Evolutionary conservation across 192 early-diverging fungal genomes (phyloP), one percentile per base, ranked within the genome.

Genomic region (Entomortierella beljakovae): DNA sequence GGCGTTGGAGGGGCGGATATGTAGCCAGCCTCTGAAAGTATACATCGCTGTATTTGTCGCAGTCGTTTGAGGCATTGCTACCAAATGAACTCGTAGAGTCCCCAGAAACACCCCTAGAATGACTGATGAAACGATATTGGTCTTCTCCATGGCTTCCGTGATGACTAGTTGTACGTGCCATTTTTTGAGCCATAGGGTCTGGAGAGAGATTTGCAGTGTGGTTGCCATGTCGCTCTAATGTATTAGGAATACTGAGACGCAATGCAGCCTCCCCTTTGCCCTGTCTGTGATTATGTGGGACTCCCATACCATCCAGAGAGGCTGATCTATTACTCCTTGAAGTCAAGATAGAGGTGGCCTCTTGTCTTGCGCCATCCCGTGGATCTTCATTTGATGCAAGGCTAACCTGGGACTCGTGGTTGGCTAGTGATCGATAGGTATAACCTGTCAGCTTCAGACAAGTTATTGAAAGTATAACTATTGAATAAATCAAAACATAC

Each of bases 21-120:
- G 53, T 61, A 10, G 70, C 75, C n/a, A 85, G 43, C 40, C 67
- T 64, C 35, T 68, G 71, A 38, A 85, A 85, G 70, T 85, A 85
- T 28, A 60, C 22, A 13, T 85, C 83, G 25, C 80, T 68, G 42
- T 57, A 53, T 34, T 50, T 72, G 31, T 80, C 74, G 34, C 61
- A 74, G 16, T 83, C 82, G 26, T 80, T 75, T 5, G 66, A 73
- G 34, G 37, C 32, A 31, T 26, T 69, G 53, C 68, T 80, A 33
- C 55, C 32, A 56, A 61, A 70, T 7, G 80, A 82, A 46, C 71
- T 76, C 9, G 70, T 80, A 11, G 83, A 85, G 57, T 85, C 81
- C 0, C 65, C 57, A 4, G 83, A 85, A 40, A 76, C 37, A 8
- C 76, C 81, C 55, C 81, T 68, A 33, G 83, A 73, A 63, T 85